Evolutionary conservation across 805 yeast genomes (phyloP).

Genomic region (Metschnikowia cerradonensis): DNA sequence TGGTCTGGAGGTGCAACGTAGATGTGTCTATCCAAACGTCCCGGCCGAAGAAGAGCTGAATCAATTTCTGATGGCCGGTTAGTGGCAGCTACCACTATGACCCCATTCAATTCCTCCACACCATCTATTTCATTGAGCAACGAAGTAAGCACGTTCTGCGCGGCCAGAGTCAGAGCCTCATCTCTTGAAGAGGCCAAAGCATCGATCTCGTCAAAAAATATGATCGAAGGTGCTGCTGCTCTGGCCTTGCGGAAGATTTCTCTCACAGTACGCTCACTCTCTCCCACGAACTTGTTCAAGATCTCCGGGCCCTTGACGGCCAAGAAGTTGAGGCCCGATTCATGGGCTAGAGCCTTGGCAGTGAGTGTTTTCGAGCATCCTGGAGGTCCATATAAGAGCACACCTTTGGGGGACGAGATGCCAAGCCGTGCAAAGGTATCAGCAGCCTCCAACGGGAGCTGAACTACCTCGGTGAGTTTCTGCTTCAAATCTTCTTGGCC

Average conservation of each 20-base stretch:
- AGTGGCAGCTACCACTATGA: conserved; percentile 92
- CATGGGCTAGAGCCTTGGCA: conserved; percentile 97
- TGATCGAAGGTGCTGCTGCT: conserved; percentile 89
- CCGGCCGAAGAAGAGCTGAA: conserved; percentile 90
- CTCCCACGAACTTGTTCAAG: conserved; percentile 93
- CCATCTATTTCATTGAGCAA: conserved; percentile 95
- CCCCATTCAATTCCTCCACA: conserved; percentile 91
- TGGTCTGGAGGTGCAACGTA: conserved; percentile 90
- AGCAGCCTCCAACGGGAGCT: conserved; percentile 80
- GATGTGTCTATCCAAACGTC: conserved; percentile 88
- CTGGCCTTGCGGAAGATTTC: conserved; percentile 92
- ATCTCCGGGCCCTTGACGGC: conserved; percentile 95
- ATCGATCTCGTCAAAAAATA: conserved; percentile 95
- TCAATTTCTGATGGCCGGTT: conserved; percentile 93
- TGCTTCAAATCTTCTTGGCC: conserved; percentile 84
- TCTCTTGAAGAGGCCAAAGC: conserved; percentile 82
- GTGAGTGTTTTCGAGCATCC: conserved; percentile 97
- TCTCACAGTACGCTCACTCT: conserved; percentile 87
- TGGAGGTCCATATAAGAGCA: conserved; percentile 93
- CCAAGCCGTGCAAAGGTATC: conserved; percentile 76
- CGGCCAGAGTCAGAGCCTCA: conserved; percentile 57
- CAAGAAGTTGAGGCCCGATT: conserved; percentile 92
- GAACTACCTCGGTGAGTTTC: conserved; percentile 84
- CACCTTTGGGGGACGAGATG: conserved; percentile 88
- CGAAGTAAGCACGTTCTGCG: conserved; percentile 85